A percentile compares a stretch with the other conserved stretches of the same genome.
These are phyloP conservation scores for Cairneyella variabilis DNA, from an alignment of 495 filamentous ascomycete species.

Conservation along the genomic window DNA sequence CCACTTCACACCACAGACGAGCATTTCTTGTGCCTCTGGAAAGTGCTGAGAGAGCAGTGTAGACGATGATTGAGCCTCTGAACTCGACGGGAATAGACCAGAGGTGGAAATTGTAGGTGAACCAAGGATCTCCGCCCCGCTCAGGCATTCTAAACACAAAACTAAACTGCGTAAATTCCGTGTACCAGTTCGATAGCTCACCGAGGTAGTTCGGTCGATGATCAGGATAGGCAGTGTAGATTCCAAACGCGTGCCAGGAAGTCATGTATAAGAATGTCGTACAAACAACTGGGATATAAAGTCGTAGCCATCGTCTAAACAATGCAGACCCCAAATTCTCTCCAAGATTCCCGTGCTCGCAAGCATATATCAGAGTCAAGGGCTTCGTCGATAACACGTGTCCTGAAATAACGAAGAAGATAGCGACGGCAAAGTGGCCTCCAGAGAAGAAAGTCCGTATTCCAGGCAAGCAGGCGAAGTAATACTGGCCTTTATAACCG, in stretches of 20 bases:
- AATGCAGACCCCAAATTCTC: slow-evolving; percentile 50
- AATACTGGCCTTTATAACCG: slow-evolving; percentile 26
- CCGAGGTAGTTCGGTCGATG: slow-evolving; percentile 34
- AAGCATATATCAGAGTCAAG: slow-evolving; percentile 48
- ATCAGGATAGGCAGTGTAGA: slow-evolving; percentile 33
- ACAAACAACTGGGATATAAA: slow-evolving; percentile 58
- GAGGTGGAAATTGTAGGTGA: slow-evolving; percentile 58
- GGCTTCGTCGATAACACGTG: slow-evolving; percentile 64
- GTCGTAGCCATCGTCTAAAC: slow-evolving; percentile 58
- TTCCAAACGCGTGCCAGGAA: slow-evolving; percentile 45
- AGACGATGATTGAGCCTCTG: slow-evolving; percentile 58
- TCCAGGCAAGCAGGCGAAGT: slow-evolving; percentile 56
- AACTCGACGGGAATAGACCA: slow-evolving; percentile 76
- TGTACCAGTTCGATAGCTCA: slow-evolving; percentile 52
- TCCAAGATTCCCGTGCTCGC: slow-evolving; percentile 33
- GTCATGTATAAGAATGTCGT: slow-evolving; percentile 51
- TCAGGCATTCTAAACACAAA: slow-evolving; percentile 49
- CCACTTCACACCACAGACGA: slow-evolving; percentile 39
- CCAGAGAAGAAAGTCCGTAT: slow-evolving; percentile 53
- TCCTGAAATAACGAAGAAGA: slow-evolving; percentile 70
- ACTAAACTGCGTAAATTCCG: slow-evolving; percentile 56
- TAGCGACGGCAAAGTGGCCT: slow-evolving; percentile 58
- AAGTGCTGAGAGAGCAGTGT: slow-evolving; percentile 52
- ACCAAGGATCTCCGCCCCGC: slow-evolving; percentile 42
- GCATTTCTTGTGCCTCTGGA: slow-evolving; percentile 41